phyloP scores from a whole-genome alignment of 2,329 filamentous ascomycete species.

The Ophiocordyceps robertsii region DNA sequence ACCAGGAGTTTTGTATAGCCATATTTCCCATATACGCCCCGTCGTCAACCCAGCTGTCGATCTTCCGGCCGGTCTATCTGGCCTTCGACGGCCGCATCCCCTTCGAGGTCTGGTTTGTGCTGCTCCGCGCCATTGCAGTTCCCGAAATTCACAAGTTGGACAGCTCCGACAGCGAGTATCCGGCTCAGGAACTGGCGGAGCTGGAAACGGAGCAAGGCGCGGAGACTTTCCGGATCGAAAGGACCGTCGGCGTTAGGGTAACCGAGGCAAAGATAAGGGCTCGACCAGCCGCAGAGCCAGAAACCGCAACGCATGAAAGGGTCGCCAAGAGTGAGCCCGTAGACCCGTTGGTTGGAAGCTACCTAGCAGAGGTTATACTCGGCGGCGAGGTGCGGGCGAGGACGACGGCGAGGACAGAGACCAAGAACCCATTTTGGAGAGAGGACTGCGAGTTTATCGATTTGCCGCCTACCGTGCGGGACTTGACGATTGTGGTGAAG shows the following conservation, averaged over 20 bases:
- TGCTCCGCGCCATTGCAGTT: slow-evolving; percentile 80
- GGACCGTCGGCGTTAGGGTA: slow-evolving; percentile 42
- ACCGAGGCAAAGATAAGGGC: slow-evolving; percentile 49
- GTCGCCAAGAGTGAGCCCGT: slow-evolving; percentile 9
- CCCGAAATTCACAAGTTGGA: slow-evolving; percentile 73
- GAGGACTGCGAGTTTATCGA: slow-evolving; percentile 70
- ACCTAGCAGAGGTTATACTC: slow-evolving; percentile 65
- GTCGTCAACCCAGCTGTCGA: slow-evolving; percentile 56
- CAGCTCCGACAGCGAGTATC: slow-evolving; percentile 22
- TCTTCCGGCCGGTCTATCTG: slow-evolving; percentile 80
- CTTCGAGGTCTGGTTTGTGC: slow-evolving; percentile 96
- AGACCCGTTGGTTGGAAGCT: slow-evolving; percentile 49
- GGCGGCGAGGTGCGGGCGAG: slow-evolving; percentile 68
- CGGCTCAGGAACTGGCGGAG: slow-evolving; percentile 26
- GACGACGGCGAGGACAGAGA: slow-evolving; percentile 58
- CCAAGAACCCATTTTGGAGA: slow-evolving; percentile 67
- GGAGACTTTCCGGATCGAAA: slow-evolving; percentile 48
- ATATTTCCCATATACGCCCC: slow-evolving; percentile 89
- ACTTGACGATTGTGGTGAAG: slow-evolving; percentile 60
- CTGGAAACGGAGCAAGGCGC: slow-evolving; percentile 25
- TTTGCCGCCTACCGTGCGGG: slow-evolving; percentile 54
- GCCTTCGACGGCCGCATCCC: slow-evolving; percentile 74
- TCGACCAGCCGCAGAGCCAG: slow-evolving; percentile 9
- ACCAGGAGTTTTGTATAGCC: slow-evolving; percentile 86
- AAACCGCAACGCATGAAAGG: slow-evolving; percentile 8